A percentile compares a stretch with the other conserved stretches of the same genome.
phyloP scores from a whole-genome alignment of 768 basidiomycete species.

The Podaxis pistillaris region DNA sequence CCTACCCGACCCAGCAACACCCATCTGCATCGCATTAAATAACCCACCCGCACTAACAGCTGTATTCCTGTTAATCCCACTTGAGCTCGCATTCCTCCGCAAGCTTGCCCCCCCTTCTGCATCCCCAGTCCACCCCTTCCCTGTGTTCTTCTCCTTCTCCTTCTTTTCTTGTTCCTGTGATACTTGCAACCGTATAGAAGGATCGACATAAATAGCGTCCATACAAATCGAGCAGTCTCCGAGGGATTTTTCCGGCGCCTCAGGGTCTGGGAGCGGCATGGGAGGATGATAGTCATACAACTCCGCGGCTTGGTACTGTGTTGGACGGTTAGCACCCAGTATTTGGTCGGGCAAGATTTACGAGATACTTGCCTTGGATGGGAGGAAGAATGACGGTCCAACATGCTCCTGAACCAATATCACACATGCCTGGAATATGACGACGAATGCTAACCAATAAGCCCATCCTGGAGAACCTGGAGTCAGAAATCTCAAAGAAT shows the following conservation, averaged over 20 bases:
- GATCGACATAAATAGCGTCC: constrained; percentile 72
- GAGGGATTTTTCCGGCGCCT: constrained; percentile 71
- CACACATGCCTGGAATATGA: constrained; percentile 59
- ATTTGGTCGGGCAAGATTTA: background rate
- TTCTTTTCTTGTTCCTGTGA: constrained; percentile 35
- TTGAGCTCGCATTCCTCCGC: constrained; percentile 11
- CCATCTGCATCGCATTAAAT: constrained; percentile 42
- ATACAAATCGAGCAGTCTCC: constrained; percentile 94
- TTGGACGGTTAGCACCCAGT: background rate
- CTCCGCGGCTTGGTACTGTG: constrained; percentile 59
- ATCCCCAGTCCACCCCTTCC: constrained; percentile 5
- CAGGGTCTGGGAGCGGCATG: constrained; percentile 68
- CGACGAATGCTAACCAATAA: constrained; percentile 55
- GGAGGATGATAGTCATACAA: constrained; percentile 85
- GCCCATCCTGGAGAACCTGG: constrained; percentile 56
- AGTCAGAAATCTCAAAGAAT: background rate
- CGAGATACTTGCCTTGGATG: constrained; percentile 49
- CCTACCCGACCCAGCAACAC: constrained; percentile 41
- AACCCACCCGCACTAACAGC: constrained; percentile 31
- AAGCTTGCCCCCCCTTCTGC: constrained; percentile 18
- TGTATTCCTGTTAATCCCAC: background rate
- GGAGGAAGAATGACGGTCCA: constrained; percentile 84
- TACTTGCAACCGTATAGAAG: constrained; percentile 30
- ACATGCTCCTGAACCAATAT: constrained; percentile 72
- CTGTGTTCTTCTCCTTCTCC: constrained; percentile 24